These are phyloP conservation scores for Colletotrichum melonis DNA, from an alignment of 2,329 filamentous ascomycete species.

Conservation along the genomic window DNA sequence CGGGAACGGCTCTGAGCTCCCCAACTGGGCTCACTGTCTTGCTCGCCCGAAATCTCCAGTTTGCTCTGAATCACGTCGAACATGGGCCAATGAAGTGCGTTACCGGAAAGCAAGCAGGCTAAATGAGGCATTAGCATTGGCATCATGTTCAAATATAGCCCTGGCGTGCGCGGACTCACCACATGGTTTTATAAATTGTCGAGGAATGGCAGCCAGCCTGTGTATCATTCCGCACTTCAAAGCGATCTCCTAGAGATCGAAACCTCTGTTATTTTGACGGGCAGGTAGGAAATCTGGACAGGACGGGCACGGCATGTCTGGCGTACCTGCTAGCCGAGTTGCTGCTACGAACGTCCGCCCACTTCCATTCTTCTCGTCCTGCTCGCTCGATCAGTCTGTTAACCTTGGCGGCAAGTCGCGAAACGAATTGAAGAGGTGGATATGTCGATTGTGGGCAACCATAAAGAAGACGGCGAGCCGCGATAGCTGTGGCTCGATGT, in stretches of 20 bases:
- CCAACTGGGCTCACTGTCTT: slow-evolving; percentile 4
- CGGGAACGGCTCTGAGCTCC: slow-evolving; percentile 1
- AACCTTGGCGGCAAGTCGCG: neutral
- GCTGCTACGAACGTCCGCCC: neutral
- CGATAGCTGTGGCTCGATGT: slow-evolving; percentile 11
- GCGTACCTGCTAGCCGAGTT: slow-evolving; percentile 11
- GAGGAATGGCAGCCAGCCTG: neutral
- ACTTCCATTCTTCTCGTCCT: neutral
- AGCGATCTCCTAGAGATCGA: slow-evolving; percentile 19
- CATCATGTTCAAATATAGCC: slow-evolving; percentile 6
- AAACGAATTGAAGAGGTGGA: neutral
- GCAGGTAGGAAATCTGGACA: slow-evolving; percentile 15
- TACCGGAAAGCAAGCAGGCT: slow-evolving; percentile 17
- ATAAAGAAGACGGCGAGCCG: neutral
- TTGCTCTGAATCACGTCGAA: neutral
- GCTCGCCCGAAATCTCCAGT: slow-evolving; percentile 1
- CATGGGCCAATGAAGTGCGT: slow-evolving; percentile 11
- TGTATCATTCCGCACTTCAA: neutral
- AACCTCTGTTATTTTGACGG: slow-evolving; percentile 1
- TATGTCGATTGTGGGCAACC: neutral
- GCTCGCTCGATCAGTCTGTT: neutral
- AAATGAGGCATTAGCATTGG: slow-evolving; percentile 6
- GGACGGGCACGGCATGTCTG: slow-evolving; percentile 23
- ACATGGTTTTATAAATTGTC: slow-evolving; percentile 5
- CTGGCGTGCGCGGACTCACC: slow-evolving; percentile 20